phyloP scores from a whole-genome alignment of 202 grass and related monocot species.

The Schoenoplectus triqueter region DNA sequence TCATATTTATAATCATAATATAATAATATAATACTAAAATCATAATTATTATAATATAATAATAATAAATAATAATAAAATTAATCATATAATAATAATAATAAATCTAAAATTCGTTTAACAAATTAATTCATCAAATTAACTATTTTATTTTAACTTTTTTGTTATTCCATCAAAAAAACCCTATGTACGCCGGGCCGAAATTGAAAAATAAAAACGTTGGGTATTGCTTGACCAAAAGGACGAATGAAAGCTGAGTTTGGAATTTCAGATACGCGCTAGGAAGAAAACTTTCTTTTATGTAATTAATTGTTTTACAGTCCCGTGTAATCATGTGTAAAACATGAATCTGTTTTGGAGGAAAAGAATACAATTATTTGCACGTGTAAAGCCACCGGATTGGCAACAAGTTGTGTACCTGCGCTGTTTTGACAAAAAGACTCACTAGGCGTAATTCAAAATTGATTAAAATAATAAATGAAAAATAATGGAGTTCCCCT shows the following conservation, averaged over 20 bases:
- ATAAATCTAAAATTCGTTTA: too few relatives aligned
- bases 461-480: conserved; percentile 18
- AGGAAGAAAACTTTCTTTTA: neutral
- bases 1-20: too few relatives aligned
- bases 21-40: too few relatives aligned
- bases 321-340: conserved; percentile 18
- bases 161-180: too few relatives aligned
- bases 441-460: neutral
- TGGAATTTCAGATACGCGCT: neutral
- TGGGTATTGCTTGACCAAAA: neutral
- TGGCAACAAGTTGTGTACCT: neutral
- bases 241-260: neutral
- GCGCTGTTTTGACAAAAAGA: conserved; percentile 4
- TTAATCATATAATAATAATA: too few relatives aligned
- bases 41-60: too few relatives aligned
- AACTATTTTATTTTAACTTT: too few relatives aligned
- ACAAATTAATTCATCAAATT: too few relatives aligned
- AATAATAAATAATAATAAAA: too few relatives aligned
- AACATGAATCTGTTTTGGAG: conserved; percentile 1
- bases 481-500: conserved; percentile 30
- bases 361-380: neutral
- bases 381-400: neutral
- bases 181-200: too few relatives aligned
- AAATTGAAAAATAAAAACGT: neutral
- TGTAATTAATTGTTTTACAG: neutral